phyloP scores from a whole-genome alignment of 805 yeast genomes.

The Ogataea trehalophila region DNA sequence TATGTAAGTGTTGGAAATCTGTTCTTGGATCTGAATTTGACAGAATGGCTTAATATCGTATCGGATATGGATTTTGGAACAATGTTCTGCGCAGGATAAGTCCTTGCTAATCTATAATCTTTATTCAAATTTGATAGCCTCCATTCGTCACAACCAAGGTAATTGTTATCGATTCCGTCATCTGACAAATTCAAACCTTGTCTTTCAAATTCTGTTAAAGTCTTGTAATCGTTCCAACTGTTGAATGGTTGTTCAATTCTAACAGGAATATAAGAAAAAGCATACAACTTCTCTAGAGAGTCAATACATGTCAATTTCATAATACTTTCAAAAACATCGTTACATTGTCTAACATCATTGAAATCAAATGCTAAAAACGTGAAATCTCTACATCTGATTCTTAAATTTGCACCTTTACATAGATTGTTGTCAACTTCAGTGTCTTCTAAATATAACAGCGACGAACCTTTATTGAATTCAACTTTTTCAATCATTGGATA shows the following conservation, averaged over 20 bases:
- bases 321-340: slow-evolving; percentile 69
- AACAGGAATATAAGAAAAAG: slow-evolving; percentile 76
- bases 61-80: slow-evolving; percentile 81
- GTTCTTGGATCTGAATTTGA: slow-evolving; percentile 78
- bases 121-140: slow-evolving; percentile 61
- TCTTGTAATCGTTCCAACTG: slow-evolving; percentile 72
- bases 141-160: slow-evolving; percentile 43
- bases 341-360: slow-evolving; percentile 48
- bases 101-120: slow-evolving; percentile 60
- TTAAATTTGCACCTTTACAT: slow-evolving; percentile 45
- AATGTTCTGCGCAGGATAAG: slow-evolving; percentile 66
- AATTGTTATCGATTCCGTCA: slow-evolving; percentile 3
- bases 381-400: slow-evolving; percentile 80
- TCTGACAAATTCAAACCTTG: slow-evolving; percentile 46
- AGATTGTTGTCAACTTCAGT: slow-evolving; percentile 13
- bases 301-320: slow-evolving; percentile 58
- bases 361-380: slow-evolving; percentile 78
- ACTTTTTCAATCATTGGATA: slow-evolving; percentile 76
- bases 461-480: slow-evolving; percentile 51
- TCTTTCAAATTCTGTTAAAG: slow-evolving; percentile 60
- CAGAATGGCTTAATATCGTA: slow-evolving; percentile 75
- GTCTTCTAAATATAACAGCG: slow-evolving; percentile 26
- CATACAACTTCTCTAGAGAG: slow-evolving; percentile 59
- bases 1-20: slow-evolving; percentile 82
- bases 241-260: slow-evolving; percentile 55